A percentile compares a stretch with the other conserved stretches of the same genome.
phyloP scores from a whole-genome alignment of 805 yeast species.

The Metschnikowia anglica region DNA sequence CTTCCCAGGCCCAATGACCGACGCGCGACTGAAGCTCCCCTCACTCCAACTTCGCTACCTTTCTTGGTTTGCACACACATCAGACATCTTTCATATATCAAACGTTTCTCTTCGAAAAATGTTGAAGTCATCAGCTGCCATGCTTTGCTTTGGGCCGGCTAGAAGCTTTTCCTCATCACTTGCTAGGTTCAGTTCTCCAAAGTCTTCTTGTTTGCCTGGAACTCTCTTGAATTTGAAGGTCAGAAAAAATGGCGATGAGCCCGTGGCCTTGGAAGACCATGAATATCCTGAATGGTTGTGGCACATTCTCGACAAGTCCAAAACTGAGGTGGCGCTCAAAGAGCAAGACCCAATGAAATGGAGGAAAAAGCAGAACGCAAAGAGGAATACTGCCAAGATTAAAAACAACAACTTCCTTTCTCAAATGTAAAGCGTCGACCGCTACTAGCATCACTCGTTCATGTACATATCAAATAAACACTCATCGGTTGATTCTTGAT shows the following conservation, averaged over 20 bases:
- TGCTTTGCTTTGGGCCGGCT: constrained; percentile 12
- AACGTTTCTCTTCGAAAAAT: constrained; percentile 3
- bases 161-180: constrained; percentile 15
- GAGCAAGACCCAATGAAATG: constrained; percentile 64
- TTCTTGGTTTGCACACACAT: constrained; percentile 6
- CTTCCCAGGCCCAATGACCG: neutral
- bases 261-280: constrained; percentile 80
- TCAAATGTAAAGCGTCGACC: constrained; percentile 17
- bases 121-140: constrained; percentile 9
- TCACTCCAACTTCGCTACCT: neutral
- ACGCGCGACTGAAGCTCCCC: neutral
- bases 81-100: neutral
- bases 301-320: constrained; percentile 70
- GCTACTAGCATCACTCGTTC: constrained; percentile 7
- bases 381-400: constrained; percentile 64
- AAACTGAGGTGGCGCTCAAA: constrained; percentile 55
- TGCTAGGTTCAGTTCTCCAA: constrained; percentile 8
- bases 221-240: constrained; percentile 70
- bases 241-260: constrained; percentile 78
- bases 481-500: neutral
- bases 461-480: constrained; percentile 13
- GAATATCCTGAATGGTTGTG: constrained; percentile 97
- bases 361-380: constrained; percentile 63
- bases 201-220: constrained; percentile 67
- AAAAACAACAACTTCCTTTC: constrained; percentile 78